Percentiles rank a stretch among this genome's conserved stretches.
Evolutionary conservation across 805 yeast genomes (phyloP).

Genomic region (Candida alai): DNA sequence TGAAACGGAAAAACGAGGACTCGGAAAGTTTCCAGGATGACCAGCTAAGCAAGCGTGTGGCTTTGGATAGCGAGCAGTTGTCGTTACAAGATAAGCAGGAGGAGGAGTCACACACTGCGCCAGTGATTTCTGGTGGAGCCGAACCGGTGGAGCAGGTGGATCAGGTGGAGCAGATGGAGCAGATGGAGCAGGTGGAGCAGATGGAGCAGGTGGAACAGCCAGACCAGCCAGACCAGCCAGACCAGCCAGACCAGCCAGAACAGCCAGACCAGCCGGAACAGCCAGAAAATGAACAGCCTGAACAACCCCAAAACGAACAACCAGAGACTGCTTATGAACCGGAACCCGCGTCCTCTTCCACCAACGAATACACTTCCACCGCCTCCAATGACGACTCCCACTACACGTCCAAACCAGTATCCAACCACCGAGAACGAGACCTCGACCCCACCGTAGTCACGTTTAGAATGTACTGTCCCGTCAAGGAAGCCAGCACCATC

Average conservation of each 20-base stretch:
- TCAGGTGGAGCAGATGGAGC: slow-evolving; percentile 8
- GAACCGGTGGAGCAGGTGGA: slow-evolving; percentile 4
- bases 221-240: slow-evolving; percentile 1
- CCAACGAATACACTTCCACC: background rate
- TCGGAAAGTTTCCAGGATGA: slow-evolving; percentile 26
- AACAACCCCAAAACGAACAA: slow-evolving; percentile 3
- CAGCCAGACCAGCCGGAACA: slow-evolving; percentile 3
- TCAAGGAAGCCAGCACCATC: slow-evolving; percentile 68
- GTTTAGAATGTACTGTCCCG: slow-evolving; percentile 70
- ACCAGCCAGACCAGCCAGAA: slow-evolving; percentile 2
- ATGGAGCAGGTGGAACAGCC: slow-evolving; percentile 9
- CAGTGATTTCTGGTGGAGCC: slow-evolving; percentile 17
- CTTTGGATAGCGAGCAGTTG: slow-evolving; percentile 59
- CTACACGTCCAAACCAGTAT: slow-evolving; percentile 28
- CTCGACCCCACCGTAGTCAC: slow-evolving; percentile 61
- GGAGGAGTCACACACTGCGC: slow-evolving; percentile 42
- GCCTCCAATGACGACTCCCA: background rate
- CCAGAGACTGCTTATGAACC: slow-evolving; percentile 2
- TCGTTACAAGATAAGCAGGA: slow-evolving; percentile 40
- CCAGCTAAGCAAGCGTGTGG: slow-evolving; percentile 61
- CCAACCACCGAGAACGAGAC: slow-evolving; percentile 38
- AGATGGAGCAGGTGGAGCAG: slow-evolving; percentile 5
- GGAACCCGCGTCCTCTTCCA: background rate
- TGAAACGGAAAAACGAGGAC: slow-evolving; percentile 72
- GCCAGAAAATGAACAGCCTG: slow-evolving; percentile 3